phyloP scores from a whole-genome alignment of 345 rosid genomes.

The Dovyalis caffra region DNA sequence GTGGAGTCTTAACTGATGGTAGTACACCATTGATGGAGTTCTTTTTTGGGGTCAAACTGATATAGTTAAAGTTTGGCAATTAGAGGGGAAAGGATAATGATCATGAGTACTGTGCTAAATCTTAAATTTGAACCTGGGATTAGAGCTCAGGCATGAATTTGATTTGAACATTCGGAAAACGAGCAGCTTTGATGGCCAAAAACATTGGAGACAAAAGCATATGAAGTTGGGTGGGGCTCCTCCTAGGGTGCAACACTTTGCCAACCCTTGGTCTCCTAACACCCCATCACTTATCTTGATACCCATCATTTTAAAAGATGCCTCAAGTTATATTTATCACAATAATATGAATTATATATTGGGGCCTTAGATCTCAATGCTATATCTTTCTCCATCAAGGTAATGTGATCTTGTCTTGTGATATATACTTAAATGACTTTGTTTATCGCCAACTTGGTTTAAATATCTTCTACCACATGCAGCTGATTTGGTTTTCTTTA shows the following conservation, averaged over 20 bases:
- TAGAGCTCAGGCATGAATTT: neutral
- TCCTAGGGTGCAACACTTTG: neutral
- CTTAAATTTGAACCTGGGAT: neutral
- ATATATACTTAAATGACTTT: neutral
- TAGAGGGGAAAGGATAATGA: neutral
- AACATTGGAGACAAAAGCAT: conserved; percentile 13
- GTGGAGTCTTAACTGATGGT: neutral
- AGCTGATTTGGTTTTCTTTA: neutral
- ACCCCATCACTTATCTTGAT: conserved; percentile 16
- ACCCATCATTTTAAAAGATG: conserved; percentile 14
- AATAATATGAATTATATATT: neutral
- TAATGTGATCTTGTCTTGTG: conserved; percentile 3
- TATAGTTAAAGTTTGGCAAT: neutral
- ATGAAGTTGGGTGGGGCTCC: conserved; percentile 15
- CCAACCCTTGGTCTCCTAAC: conserved; percentile 14
- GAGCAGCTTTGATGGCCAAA: neutral
- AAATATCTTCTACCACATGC: neutral
- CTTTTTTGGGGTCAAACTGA: too few species aligned
- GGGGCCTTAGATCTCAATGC: neutral
- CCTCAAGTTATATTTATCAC: neutral
- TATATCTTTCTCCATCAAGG: neutral
- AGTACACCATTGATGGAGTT: neutral
- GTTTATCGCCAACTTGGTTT: neutral
- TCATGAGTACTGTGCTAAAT: neutral
- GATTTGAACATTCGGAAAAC: neutral